Percentiles rank a stretch among this genome's conserved stretches.
Conservation (phyloP, 768 basidiomycete genomes). For the Tulasnella sp. region DNA sequence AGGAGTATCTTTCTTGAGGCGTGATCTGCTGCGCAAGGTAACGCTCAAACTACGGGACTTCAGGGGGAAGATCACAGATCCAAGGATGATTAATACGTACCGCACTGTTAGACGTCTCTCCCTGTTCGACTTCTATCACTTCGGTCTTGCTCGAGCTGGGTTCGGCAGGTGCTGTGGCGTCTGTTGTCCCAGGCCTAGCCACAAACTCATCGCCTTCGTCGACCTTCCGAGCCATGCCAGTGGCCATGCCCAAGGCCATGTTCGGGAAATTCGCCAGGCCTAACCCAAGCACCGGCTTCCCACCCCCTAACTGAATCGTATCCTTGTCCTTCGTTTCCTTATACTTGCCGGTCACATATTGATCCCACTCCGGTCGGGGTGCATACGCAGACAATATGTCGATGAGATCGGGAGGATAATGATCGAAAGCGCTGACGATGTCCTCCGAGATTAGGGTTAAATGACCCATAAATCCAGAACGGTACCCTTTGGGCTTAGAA, state of each 20-base stretch:
- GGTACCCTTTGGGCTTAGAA: slow-evolving; percentile 58
- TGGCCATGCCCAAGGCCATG: slow-evolving; percentile 21
- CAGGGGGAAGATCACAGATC: slow-evolving; percentile 29
- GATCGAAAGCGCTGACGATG: slow-evolving; percentile 75
- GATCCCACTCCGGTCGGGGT: slow-evolving; percentile 74
- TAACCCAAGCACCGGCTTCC: slow-evolving; percentile 48
- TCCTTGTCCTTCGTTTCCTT: slow-evolving; percentile 79
- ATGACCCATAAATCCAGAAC: slow-evolving; percentile 95
- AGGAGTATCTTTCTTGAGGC: slow-evolving; percentile 40
- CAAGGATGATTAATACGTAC: slow-evolving; percentile 32
- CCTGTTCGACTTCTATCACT: background rate
- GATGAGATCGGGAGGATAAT: slow-evolving; percentile 71
- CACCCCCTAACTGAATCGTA: slow-evolving; percentile 68
- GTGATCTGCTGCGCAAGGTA: slow-evolving; percentile 68
- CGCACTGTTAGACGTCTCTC: slow-evolving; percentile 6
- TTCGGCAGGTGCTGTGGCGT: slow-evolving; percentile 2
- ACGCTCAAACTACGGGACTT: slow-evolving; percentile 62
- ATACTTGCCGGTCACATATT: slow-evolving; percentile 76
- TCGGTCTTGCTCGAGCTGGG: background rate
- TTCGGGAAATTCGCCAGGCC: slow-evolving; percentile 23
- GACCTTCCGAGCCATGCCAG: slow-evolving; percentile 46
- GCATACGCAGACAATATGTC: slow-evolving; percentile 50
- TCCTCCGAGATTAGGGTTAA: slow-evolving; percentile 91
- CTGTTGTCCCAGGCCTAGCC: slow-evolving; percentile 21
- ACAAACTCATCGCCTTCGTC: slow-evolving; percentile 45